phyloP scores from a whole-genome alignment of 1,139 yeast species.

The Maudiozyma humilis region DNA sequence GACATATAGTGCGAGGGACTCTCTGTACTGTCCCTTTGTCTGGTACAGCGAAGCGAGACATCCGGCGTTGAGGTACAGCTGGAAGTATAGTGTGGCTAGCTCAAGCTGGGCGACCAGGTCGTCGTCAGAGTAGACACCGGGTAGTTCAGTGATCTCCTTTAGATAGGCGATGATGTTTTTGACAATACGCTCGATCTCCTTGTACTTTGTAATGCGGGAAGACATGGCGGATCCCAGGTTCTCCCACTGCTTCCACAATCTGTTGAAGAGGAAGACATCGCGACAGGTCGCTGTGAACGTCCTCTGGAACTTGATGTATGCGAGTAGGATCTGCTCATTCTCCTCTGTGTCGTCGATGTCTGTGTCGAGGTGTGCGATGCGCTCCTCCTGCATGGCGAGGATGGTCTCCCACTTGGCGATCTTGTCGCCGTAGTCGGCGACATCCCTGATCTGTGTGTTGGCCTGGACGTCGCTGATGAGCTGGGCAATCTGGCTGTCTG shows the following conservation, averaged over 20 bases:
- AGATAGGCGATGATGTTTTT: conserved; percentile 30
- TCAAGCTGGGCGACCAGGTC: conserved; percentile 50
- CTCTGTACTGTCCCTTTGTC: conserved; percentile 23
- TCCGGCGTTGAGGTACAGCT: conserved; percentile 18
- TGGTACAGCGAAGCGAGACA: conserved; percentile 27
- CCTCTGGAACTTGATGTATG: conserved; percentile 65
- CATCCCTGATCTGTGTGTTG: conserved; percentile 22
- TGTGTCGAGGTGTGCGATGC: conserved; percentile 34
- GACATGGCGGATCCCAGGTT: conserved; percentile 33
- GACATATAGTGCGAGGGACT: conserved; percentile 27
- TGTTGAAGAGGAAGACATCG: conserved; percentile 47
- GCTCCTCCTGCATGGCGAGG: conserved; percentile 42
- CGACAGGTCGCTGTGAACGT: conserved; percentile 63
- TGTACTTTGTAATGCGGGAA: conserved; percentile 36
- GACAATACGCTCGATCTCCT: conserved; percentile 28
- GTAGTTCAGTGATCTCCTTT: conserved; percentile 60
- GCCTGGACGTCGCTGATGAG: conserved; percentile 35
- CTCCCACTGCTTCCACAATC: conserved; percentile 30
- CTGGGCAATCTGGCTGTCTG: conserved; percentile 66
- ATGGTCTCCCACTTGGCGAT: conserved; percentile 52
- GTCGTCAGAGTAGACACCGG: conserved; percentile 87
- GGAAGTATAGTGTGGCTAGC: conserved; percentile 20
- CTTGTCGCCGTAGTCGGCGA: conserved; percentile 39
- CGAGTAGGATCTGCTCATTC: conserved; percentile 63
- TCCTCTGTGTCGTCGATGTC: conserved; percentile 43